A percentile compares a stretch with the other conserved stretches of the same genome.
Conservation (phyloP, 306 rosid species). For the Castanea sativa region DNA sequence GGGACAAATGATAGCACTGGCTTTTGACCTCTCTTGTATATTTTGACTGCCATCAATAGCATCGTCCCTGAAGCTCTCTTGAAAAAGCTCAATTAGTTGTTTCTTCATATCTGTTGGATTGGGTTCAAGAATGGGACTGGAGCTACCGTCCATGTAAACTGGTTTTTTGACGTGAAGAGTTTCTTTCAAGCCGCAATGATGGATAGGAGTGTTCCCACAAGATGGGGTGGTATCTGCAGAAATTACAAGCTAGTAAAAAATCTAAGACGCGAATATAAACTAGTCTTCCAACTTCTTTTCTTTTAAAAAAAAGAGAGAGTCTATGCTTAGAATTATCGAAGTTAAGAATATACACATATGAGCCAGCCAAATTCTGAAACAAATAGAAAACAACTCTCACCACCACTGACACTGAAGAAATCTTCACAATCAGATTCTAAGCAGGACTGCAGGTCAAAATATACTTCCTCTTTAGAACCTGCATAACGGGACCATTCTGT, state of each 20-base stretch:
- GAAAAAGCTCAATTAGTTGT: constrained; percentile 45
- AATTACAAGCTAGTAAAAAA: neutral
- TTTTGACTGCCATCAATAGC: constrained; percentile 10
- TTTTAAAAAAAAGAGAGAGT: too few relatives aligned
- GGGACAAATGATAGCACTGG: neutral
- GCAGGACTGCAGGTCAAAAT: constrained; percentile 29
- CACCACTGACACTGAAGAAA: constrained; percentile 47
- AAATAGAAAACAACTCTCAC: constrained; percentile 14
- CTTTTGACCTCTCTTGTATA: neutral
- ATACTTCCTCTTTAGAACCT: constrained; percentile 38
- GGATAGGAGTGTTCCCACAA: constrained; percentile 17
- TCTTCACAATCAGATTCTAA: constrained; percentile 52
- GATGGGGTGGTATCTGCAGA: constrained; percentile 41
- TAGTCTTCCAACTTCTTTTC: too few relatives aligned
- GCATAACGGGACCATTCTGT: neutral
- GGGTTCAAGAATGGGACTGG: neutral
- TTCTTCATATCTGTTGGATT: constrained; percentile 24
- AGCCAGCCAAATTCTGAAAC: neutral
- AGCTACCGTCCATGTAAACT: neutral
- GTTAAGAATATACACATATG: too few relatives aligned
- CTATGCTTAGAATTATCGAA: neutral
- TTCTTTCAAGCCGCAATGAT: neutral
- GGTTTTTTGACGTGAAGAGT: neutral
- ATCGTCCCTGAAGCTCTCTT: constrained; percentile 24
- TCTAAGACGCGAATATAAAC: neutral